Evolutionary conservation across 768 basidiomycete species (phyloP).

Genomic region (Rhodotorula graminis): DNA sequence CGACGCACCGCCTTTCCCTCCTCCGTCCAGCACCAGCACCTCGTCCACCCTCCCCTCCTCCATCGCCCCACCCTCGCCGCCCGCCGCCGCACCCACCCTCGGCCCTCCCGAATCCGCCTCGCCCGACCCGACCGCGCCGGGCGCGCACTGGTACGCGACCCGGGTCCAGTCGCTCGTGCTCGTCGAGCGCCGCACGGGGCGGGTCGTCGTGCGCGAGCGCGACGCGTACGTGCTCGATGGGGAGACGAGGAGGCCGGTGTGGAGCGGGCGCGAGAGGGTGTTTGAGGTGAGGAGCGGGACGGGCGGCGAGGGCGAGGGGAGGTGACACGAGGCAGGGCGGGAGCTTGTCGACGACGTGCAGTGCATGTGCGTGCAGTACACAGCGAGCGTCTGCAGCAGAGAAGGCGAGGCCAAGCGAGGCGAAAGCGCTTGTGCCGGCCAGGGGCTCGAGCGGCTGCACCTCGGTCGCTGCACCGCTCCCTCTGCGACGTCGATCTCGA

Average conservation of each 20-base stretch:
- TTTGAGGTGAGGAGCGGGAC: conserved; percentile 2
- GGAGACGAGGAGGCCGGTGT: conserved; percentile 19
- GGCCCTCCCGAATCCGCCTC: too few species aligned
- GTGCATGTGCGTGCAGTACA: too few species aligned
- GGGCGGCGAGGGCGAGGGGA: too few species aligned
- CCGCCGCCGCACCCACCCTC: background rate
- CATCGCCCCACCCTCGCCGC: background rate
- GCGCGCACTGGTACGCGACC: conserved; percentile 38
- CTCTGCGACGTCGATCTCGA: too few species aligned
- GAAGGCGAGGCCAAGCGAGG: too few species aligned
- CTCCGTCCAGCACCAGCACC: background rate
- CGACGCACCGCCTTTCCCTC: conserved; percentile 18
- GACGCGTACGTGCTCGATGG: conserved; percentile 29
- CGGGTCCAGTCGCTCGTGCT: conserved; percentile 39
- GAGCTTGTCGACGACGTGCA: too few species aligned
- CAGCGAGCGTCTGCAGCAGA: too few species aligned
- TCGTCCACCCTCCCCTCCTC: background rate
- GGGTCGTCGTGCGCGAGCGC: conserved; percentile 30
- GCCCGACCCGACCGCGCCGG: background rate
- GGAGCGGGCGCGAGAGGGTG: conserved; percentile 22
- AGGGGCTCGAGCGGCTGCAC: too few species aligned
- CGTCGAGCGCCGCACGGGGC: conserved; percentile 21
- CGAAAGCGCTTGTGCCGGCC: too few species aligned
- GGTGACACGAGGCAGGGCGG: too few species aligned
- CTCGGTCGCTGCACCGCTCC: too few species aligned